These are phyloP conservation scores for Aspergillus neoniger DNA, from an alignment of 2,329 filamentous ascomycete species.

Conservation along the genomic window DNA sequence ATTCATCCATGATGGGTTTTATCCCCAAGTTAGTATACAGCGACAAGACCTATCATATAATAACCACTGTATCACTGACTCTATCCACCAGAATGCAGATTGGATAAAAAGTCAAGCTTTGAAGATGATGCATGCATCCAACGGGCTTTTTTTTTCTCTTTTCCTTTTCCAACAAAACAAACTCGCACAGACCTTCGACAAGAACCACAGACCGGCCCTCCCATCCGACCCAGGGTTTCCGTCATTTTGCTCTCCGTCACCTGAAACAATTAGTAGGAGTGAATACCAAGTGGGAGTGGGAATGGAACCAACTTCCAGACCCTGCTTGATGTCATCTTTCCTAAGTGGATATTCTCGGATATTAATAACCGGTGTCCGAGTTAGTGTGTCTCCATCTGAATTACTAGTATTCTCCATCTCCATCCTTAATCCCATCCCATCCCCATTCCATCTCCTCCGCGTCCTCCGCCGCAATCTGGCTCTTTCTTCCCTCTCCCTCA, in stretches of 20 bases:
- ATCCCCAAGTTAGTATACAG: no score
- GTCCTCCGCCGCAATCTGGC: background rate
- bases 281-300: no score
- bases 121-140: no score
- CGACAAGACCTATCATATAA: no score
- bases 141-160: no score
- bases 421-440: background rate
- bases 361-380: constrained; percentile 4
- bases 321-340: constrained; percentile 5
- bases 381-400: constrained; percentile 4
- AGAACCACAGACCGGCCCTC: background rate
- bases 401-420: background rate
- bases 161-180: no score
- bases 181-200: background rate
- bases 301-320: background rate
- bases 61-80: no score
- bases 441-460: background rate
- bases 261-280: no score
- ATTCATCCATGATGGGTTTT: no score
- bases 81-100: no score
- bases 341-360: background rate
- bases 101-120: no score
- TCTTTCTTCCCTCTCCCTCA: background rate
- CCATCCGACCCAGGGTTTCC: background rate
- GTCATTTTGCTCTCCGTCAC: background rate